These are phyloP conservation scores for Pichia kluyveri DNA, from an alignment of 805 yeast species.

Conservation along the genomic window DNA sequence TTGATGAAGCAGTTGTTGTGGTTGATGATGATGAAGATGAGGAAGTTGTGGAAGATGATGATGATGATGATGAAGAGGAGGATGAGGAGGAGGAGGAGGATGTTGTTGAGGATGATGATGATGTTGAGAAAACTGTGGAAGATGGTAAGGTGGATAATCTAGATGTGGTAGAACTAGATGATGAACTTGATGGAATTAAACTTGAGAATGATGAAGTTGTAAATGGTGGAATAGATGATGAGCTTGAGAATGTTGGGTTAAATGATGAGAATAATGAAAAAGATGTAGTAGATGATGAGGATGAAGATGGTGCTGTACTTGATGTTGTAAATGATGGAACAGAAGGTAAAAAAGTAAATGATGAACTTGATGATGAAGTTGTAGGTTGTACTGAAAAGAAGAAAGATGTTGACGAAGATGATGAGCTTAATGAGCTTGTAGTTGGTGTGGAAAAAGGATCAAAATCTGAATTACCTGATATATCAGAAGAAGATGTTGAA, in stretches of 20 bases:
- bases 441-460: conserved; percentile 2
- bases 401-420: conserved; percentile 1
- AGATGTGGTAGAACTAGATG: neutral
- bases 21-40: conserved; percentile 10
- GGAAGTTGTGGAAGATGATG: neutral
- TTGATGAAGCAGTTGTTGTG: conserved; percentile 2
- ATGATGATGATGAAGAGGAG: neutral
- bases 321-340: conserved; percentile 3
- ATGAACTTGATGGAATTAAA: neutral
- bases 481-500: conserved; percentile 3
- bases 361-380: conserved; percentile 6
- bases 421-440: neutral
- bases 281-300: conserved; percentile 7
- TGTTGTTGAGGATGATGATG: conserved; percentile 2
- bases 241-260: conserved; percentile 2
- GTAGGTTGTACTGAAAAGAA: neutral
- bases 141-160: conserved; percentile 4
- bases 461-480: conserved; percentile 3
- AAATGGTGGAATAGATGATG: conserved; percentile 7
- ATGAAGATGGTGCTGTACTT: conserved; percentile 4
- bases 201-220: conserved; percentile 2
- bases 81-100: conserved; percentile 5
- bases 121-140: neutral
- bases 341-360: neutral
- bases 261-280: conserved; percentile 4